Base-by-base conservation (phyloP, 2,329 filamentous ascomycete genomes). In the Cladosporium cucumerinum region DNA sequence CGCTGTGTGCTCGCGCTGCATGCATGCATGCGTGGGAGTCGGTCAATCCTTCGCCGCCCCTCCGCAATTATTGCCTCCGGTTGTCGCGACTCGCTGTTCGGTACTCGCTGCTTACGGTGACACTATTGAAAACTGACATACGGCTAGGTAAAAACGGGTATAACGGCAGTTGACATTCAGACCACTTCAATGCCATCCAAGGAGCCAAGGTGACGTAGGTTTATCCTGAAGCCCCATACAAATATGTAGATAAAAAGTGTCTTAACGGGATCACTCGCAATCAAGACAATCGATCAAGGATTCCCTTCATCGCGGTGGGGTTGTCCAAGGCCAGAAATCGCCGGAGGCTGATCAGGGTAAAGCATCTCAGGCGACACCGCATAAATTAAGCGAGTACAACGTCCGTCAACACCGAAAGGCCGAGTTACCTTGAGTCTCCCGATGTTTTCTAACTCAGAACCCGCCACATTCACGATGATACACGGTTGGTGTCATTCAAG, bases 71-170 rank as follows among this genome's bases (percentile, higher is more conserved):
- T 28, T n/a, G 48, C 48, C 48, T 52, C 12, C 28, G 23, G 39
- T 46, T 32, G 26, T 54, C 51, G 51, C 51, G 5, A 30, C 26
- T 54, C 51, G 28, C 51, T 54, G 10, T 30, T 57, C 32, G 54
- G 54, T 11, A n/a, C 54, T 34, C 21, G 54, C n/a, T 57, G 54
- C 54, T 34, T 30, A 57, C 54, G 18, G 18, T 3, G 30, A 21
- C 59, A 48, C 59, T 61, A 59, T 48, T 30, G 57, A n/a, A 46
- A 48, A 26, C 11, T 36, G 57, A 30, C 57, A 60, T 61, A 12
- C 49, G 28, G 59, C 59, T 61, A 61, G 48, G 16, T 5, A 52
- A 21, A 34, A 36, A 39, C 23, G 32, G 59, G 59, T 14, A 61
- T 61, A 61, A 60, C 28, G 54, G 30, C 30, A 32, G 30, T 39